Percentiles rank a stretch among this genome's conserved stretches.
These are phyloP conservation scores for Osmanthus fragrans DNA, from an alignment of 257 asterid species.

Conservation along the genomic window DNA sequence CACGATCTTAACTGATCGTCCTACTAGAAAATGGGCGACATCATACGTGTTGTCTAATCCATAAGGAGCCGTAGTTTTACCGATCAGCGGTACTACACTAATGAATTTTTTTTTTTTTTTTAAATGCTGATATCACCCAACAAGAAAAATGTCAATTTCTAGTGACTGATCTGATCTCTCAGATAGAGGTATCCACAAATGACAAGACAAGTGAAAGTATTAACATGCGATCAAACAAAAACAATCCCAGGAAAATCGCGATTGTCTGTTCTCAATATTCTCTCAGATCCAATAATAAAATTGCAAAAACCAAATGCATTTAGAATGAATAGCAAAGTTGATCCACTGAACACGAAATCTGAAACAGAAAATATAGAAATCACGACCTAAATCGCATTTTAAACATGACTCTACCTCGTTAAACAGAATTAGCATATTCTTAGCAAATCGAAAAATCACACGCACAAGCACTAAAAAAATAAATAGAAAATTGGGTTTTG, in stretches of 20 bases:
- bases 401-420: background rate
- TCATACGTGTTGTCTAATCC: background rate
- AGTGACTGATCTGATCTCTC: background rate
- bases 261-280: too few relatives aligned
- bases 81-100: too few relatives aligned
- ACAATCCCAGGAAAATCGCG: too few relatives aligned
- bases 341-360: background rate
- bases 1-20: background rate
- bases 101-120: too few relatives aligned
- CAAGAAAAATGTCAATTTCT: background rate
- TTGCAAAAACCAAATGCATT: background rate
- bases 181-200: background rate
- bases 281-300: background rate
- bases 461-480: background rate
- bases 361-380: background rate
- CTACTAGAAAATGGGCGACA: background rate
- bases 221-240: background rate
- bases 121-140: background rate
- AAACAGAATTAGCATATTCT: background rate
- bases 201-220: background rate
- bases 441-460: background rate
- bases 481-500: background rate
- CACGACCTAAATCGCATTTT: background rate
- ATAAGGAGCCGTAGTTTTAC: background rate
- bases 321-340: background rate